Evolutionary conservation across 345 rosid species (phyloP), one percentile per base, ranked within the genome.

Genomic region (Eutrema heterophyllum): DNA sequence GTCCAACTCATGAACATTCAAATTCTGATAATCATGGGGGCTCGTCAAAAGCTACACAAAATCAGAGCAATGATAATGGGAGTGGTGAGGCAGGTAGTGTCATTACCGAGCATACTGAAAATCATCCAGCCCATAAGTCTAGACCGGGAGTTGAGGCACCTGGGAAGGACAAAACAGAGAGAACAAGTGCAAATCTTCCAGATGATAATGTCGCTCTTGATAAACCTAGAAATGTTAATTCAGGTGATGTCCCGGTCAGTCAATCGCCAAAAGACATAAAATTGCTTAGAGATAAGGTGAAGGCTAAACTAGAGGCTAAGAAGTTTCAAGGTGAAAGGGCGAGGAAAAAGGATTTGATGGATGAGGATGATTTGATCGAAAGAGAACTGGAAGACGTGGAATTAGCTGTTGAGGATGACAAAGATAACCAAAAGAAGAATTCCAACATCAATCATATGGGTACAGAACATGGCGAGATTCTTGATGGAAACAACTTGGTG

Each of bases 281-380:
- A 83, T 54, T 88, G 24, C 87, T 89, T 62, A 85, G 86, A 73
- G 91, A 88, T 66, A 88, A 76, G 80, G 80, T 88, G 67, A 93
- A 88, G 83, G 97, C 93, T 6, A 86, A 85, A 26, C 83, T 86
- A 14, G 97, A 87, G 85, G 84, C 89, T 64, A 85, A 85, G 84
- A 88, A 90, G 85, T 64, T 80, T 21, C 96, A 93, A 33, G 87
- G 88, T 14, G 95, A 93, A 77, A 79, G 46, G 54, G 80, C 71
- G 5, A 79, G 82, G 77, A 88, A 86, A 67, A 85, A 74, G 67
- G 98, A 86, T 67, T 71, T 79, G 56, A 79, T 87, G 84, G 97
- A 90, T 64, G 98, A 88, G 54, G 98, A 93, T 75, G 98, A 90
- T 76, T 86, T 88, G 41, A 90, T 93, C 38, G 98, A 90, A 81